Evolutionary conservation across 2,329 filamentous ascomycete species (phyloP), one percentile per base, ranked within the genome.

Genomic region (Elsinoe perseae): DNA sequence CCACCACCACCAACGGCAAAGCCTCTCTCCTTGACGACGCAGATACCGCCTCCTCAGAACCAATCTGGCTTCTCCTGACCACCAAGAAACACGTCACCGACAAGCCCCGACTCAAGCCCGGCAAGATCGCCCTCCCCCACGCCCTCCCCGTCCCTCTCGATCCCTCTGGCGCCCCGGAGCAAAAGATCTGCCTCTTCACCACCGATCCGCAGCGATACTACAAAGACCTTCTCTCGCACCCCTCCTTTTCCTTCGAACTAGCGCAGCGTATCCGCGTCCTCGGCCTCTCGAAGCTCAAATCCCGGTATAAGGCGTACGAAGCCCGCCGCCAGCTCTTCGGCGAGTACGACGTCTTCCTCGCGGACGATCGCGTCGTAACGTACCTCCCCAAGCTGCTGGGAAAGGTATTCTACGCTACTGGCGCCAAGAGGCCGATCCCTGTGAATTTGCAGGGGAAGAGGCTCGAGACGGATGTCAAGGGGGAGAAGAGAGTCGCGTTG

Each of bases 281-380:
- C 65, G 89, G 90, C 64, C 75, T 91, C 62, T 79, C 80, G 65
- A 95, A 97, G 72, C 78, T 98, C 64, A 92, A 92, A 75, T 80
- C 85, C 64, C 92, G 93, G 75, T 96, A 87, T 79, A 85, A 87
- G 76, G 82, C 87, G 59, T 98, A 89, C 73, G 93, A 98, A 75
- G 83, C 83, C 54, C 84, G 88, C 72, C 80, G 93, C 61, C 89
- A 93, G 71, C 80, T 98, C 32, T 81, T 86, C 60, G 77, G 83
- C 43, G 89, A 95, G 71, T 89, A 96, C 72, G 93, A 97, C 69
- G 76, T 97, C 57, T 97, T 98, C 75, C 79, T 98, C 57, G 92
- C 87, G 54, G 93, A 98, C 70, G 88, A 95, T 67, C 80, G 93
- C 50, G 87, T 98, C 56, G 75, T 84, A 60, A 81, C 80, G 58